Percentiles rank a stretch among this genome's conserved stretches.
Evolutionary conservation across 306 rosid species (phyloP).

Genomic region (Biancaea sappan): DNA sequence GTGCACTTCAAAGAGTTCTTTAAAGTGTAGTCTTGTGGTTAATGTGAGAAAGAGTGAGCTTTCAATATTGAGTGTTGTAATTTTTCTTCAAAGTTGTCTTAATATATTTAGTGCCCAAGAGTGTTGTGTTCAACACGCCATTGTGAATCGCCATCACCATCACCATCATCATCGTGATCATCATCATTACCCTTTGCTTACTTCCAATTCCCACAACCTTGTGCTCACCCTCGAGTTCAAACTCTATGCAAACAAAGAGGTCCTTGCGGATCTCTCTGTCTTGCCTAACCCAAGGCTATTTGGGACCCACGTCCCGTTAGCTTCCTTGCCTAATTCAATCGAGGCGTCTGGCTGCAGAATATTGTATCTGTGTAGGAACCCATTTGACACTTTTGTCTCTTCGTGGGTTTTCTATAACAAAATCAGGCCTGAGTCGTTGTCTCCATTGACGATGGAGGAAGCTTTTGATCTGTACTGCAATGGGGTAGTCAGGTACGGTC

Average conservation of each 20-base stretch:
- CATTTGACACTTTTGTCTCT: neutral
- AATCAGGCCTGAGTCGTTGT: neutral
- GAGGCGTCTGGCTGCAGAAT: neutral
- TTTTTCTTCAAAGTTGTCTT: no score
- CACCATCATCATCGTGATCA: neutral
- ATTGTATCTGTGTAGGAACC: neutral
- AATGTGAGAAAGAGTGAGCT: no score
- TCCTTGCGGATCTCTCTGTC: neutral
- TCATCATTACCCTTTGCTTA: slow-evolving; percentile 46
- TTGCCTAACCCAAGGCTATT: neutral
- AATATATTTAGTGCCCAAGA: no score
- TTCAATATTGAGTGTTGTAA: no score
- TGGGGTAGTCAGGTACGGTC: neutral
- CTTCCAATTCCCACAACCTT: slow-evolving; percentile 48
- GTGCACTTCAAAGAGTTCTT: no score
- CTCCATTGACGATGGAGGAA: neutral
- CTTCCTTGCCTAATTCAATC: neutral
- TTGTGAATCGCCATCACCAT: slow-evolving; percentile 25
- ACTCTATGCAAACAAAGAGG: slow-evolving; percentile 16
- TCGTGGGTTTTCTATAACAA: neutral
- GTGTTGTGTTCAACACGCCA: no score
- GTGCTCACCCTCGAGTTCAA: slow-evolving; percentile 48
- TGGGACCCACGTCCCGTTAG: neutral
- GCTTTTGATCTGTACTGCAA: neutral
- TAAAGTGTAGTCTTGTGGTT: no score